phyloP scores from a whole-genome alignment of 176 grass and related monocot species.

The Carex pumila region DNA sequence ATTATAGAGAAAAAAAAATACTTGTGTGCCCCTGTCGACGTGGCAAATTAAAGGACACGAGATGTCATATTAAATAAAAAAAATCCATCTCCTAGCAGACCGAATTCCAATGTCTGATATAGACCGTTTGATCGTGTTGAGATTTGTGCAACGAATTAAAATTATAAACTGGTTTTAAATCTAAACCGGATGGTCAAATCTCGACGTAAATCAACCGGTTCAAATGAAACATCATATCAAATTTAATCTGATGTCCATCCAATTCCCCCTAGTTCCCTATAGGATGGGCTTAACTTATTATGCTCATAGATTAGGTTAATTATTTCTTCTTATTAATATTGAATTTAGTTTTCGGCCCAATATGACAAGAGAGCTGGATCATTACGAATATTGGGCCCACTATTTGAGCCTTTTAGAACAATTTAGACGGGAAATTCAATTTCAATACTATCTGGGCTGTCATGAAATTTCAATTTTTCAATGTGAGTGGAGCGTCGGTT shows the following conservation, averaged over 20 bases:
- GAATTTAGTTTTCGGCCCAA: background rate
- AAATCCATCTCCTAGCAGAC: too few species aligned
- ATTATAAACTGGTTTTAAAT: too few species aligned
- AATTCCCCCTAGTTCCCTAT: too few species aligned
- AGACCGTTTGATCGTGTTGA: too few species aligned
- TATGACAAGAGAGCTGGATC: background rate
- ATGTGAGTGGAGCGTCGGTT: background rate
- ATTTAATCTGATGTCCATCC: too few species aligned
- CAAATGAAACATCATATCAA: too few species aligned
- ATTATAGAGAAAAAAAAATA: background rate
- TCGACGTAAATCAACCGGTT: too few species aligned
- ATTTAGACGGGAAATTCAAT: background rate
- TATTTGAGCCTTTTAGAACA: background rate
- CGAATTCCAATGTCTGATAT: too few species aligned
- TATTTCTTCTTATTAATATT: background rate
- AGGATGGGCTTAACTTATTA: background rate
- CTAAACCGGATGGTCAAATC: too few species aligned
- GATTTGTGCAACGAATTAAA: too few species aligned
- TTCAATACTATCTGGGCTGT: background rate
- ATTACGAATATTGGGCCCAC: background rate
- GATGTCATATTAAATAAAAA: too few species aligned
- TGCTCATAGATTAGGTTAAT: background rate
- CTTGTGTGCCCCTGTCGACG: background rate
- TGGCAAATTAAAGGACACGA: too few species aligned
- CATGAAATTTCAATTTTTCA: background rate